phyloP scores from a whole-genome alignment of 768 basidiomycete species.

The Infundibulicybe gibba region DNA sequence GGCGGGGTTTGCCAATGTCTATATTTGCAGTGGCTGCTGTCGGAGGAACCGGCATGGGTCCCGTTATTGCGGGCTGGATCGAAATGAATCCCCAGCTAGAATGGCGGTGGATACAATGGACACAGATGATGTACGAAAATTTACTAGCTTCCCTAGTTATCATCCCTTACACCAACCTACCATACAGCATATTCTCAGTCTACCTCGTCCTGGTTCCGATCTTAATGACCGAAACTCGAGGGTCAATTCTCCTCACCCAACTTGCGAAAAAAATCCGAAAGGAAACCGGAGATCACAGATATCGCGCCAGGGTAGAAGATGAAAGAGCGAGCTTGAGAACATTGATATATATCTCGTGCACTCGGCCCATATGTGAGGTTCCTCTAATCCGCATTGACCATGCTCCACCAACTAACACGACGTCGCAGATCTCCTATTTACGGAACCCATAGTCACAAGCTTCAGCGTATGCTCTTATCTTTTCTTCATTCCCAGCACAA shows the following conservation, averaged over 20 bases:
- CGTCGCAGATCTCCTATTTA: conserved; percentile 52
- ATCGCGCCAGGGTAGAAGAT: conserved; percentile 61
- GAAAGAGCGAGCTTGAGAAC: conserved; percentile 52
- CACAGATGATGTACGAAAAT: conserved; percentile 63
- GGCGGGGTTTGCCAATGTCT: conserved; percentile 78
- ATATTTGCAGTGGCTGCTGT: conserved; percentile 63
- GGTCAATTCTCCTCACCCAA: conserved; percentile 63
- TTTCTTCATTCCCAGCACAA: conserved; percentile 12
- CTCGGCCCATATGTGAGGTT: conserved; percentile 60
- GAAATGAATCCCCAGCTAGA: conserved; percentile 52
- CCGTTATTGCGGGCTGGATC: conserved; percentile 63
- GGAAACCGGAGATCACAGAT: conserved; percentile 59
- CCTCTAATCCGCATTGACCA: conserved; percentile 18
- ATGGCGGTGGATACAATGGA: conserved; percentile 89
- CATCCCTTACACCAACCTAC: too few species aligned
- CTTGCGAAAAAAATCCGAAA: conserved; percentile 62
- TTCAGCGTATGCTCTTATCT: conserved; percentile 58
- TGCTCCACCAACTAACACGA: neutral
- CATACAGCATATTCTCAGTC: conserved; percentile 44
- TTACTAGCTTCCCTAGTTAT: conserved; percentile 1
- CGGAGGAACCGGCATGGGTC: conserved; percentile 60
- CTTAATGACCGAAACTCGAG: conserved; percentile 70
- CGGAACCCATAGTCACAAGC: conserved; percentile 72
- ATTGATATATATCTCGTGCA: conserved; percentile 67
- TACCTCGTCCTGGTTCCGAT: conserved; percentile 49